Conservation (phyloP, 2,329 filamentous ascomycete genomes). For the Nemania serpens region DNA sequence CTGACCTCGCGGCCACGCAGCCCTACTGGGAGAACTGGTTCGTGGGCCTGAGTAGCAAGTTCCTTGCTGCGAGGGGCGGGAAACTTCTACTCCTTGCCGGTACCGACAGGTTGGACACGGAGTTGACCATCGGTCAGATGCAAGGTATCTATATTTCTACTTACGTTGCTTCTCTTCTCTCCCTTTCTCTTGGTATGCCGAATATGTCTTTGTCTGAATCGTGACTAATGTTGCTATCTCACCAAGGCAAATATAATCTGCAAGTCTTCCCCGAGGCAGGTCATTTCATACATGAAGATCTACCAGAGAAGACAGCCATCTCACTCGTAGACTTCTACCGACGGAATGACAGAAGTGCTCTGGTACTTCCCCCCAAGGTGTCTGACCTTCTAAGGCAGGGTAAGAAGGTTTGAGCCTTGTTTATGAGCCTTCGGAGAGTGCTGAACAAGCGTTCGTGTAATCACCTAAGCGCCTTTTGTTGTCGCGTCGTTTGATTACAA, state of each 20-base stretch:
- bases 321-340: conserved; percentile 89
- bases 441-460: not conserved
- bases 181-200: conserved; percentile 10
- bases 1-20: conserved; percentile 80
- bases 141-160: conserved; percentile 35
- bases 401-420: conserved; percentile 53
- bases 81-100: conserved; percentile 42
- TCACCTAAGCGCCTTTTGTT: not conserved
- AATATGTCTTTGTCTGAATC: not conserved
- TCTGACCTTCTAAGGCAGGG: conserved; percentile 70
- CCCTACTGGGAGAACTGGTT: conserved; percentile 97
- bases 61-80: conserved; percentile 75
- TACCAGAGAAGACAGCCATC: conserved; percentile 85
- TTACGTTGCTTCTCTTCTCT: not conserved
- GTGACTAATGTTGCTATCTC: not conserved
- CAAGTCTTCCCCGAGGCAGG: conserved; percentile 94
- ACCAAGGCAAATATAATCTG: conserved; percentile 84
- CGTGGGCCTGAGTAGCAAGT: conserved; percentile 83
- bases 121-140: conserved; percentile 44
- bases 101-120: conserved; percentile 44
- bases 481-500: not conserved
- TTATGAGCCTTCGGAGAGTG: not conserved
- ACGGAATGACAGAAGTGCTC: conserved; percentile 81
- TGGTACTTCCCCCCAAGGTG: conserved; percentile 93
- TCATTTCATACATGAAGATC: conserved; percentile 95